Evolutionary conservation across 768 basidiomycete genomes (phyloP), one percentile per base, ranked within the genome.

Genomic region (Glaciozyma antarctica): DNA sequence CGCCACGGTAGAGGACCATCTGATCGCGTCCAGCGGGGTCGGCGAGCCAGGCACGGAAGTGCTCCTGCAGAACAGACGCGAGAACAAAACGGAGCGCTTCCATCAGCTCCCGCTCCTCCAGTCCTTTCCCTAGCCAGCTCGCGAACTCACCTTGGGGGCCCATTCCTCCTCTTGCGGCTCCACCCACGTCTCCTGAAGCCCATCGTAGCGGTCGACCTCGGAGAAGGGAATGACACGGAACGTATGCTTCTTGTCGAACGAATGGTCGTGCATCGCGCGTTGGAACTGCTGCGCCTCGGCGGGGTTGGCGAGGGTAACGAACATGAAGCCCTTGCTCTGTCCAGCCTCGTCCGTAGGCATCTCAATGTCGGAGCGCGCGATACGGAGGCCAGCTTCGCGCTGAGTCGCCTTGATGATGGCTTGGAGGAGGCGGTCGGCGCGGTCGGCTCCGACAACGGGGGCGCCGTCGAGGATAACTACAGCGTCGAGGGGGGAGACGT

Each of bases 1-100:
- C 89, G 55, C 88, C 90, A 47, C 90, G 85, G 77, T 94, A 92
- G 47, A 90, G 92, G 63, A 90, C 86, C 79, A 91, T 91, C 76
- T 99, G 95, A 77, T 99, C 95, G 66, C 94, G 87, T 44, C 92
- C 91, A 77, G 86, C 85, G 28, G 84, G 81, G 78, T 99, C 95
- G 30, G 85, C 89, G 60, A 98, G 82, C 93, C 94, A 99, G 60
- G 89, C 88, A 55, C 90, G 84, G 67, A 97, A 82, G 79, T 99
- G 93, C 76, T 97, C 95, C 91, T 97, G 67, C n/a, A 52, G 34
- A 22, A n/a, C 55, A 34, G 13, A 15, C 9, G 28, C 7, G 38
- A 38, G 34, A 32, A 30, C 49, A 19, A 52, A 16, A 13, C 26
- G 51, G 19, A 28, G 30, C 24, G 30, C 24, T 22, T 24, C 51